phyloP scores from a whole-genome alignment of 352 stramenopile genomes.

The Saprolegnia parasitica region DNA sequence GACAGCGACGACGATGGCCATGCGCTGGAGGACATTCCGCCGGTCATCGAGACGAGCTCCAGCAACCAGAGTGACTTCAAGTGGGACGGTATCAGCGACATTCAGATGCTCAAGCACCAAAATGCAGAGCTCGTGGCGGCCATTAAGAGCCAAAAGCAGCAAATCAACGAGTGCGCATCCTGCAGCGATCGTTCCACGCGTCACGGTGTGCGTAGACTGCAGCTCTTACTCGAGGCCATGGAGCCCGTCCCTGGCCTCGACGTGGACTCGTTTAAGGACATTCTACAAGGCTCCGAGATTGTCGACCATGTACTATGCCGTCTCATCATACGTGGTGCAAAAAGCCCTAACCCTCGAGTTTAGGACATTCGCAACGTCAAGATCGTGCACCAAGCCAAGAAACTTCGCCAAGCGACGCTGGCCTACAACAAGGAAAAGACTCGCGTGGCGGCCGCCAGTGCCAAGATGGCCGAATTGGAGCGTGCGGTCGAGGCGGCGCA shows the following conservation, averaged over 20 bases:
- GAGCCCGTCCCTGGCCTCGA: slow-evolving; percentile 58
- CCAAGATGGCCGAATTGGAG: slow-evolving; percentile 18
- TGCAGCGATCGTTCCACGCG: neutral
- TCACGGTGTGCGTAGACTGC: slow-evolving; percentile 35
- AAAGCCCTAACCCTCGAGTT: neutral
- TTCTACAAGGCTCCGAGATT: slow-evolving; percentile 56
- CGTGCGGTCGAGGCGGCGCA: slow-evolving; percentile 1
- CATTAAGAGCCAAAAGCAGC: slow-evolving; percentile 44
- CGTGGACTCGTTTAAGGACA: slow-evolving; percentile 45
- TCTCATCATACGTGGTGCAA: no score
- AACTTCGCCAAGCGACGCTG: slow-evolving; percentile 49
- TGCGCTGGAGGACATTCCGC: slow-evolving; percentile 28
- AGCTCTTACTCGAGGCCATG: slow-evolving; percentile 67
- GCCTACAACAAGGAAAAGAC: slow-evolving; percentile 23
- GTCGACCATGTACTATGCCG: slow-evolving; percentile 58
- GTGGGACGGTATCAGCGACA: slow-evolving; percentile 48
- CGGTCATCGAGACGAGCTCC: slow-evolving; percentile 31
- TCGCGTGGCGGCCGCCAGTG: neutral
- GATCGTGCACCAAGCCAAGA: slow-evolving; percentile 74
- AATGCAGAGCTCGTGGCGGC: slow-evolving; percentile 47
- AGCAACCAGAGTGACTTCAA: slow-evolving; percentile 39
- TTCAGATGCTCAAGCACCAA: slow-evolving; percentile 60
- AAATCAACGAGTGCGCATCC: slow-evolving; percentile 49
- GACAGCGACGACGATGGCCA: slow-evolving; percentile 33
- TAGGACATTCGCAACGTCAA: slow-evolving; percentile 72